Evolutionary conservation across 176 grass and related monocot genomes (phyloP).

Genomic region (Juncus effusus): DNA sequence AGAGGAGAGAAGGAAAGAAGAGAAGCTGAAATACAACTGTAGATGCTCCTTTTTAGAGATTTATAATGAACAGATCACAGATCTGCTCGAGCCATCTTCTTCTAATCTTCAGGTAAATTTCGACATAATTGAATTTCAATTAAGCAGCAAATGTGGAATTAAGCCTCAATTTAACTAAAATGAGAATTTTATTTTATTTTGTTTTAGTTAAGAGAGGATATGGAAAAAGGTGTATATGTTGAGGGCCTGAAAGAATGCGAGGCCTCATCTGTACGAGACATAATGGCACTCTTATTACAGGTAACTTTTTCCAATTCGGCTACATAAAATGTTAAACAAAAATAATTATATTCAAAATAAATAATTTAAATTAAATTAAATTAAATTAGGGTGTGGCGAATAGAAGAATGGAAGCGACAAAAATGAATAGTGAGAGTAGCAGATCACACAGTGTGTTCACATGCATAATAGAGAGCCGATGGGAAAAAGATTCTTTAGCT

Average conservation of each 20-base stretch:
- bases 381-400: constrained; percentile 62
- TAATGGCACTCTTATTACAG: constrained; percentile 74
- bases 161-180: constrained; percentile 7
- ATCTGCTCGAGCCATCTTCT: constrained; percentile 84
- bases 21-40: constrained; percentile 73
- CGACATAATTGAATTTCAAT: constrained; percentile 15
- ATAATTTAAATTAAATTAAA: constrained; percentile 26
- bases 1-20: constrained; percentile 55
- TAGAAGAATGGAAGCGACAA: constrained; percentile 89
- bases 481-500: constrained; percentile 79
- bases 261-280: constrained; percentile 68
- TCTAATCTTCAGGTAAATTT: constrained; percentile 67
- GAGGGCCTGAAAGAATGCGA: constrained; percentile 73
- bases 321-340: constrained; percentile 6
- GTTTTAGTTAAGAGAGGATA: constrained; percentile 79
- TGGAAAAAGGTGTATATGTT: constrained; percentile 92
- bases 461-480: constrained; percentile 81
- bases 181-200: background rate
- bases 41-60: constrained; percentile 92
- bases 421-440: constrained; percentile 92
- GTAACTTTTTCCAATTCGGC: constrained; percentile 31
- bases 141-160: constrained; percentile 10
- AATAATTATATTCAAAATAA: background rate
- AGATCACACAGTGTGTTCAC: constrained; percentile 94
- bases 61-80: constrained; percentile 94